These are phyloP conservation scores for Nakazawaea ishiwadae DNA, from an alignment of 805 yeast species.

Conservation along the genomic window DNA sequence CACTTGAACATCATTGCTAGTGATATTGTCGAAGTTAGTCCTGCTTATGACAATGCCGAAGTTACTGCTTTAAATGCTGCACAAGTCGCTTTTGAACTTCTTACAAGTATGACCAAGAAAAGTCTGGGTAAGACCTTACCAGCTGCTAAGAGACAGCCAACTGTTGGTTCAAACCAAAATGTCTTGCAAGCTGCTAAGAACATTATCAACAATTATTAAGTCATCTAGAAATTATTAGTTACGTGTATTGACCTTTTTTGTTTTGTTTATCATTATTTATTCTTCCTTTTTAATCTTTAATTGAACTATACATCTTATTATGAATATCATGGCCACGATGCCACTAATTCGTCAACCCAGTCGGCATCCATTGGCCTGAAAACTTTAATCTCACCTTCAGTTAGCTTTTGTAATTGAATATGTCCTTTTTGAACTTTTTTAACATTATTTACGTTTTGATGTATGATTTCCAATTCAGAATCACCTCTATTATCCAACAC, in stretches of 20 bases:
- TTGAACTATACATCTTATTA: too few species aligned
- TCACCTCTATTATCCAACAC: constrained; percentile 30
- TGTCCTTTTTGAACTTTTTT: constrained; percentile 36
- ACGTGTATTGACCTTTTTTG: too few species aligned
- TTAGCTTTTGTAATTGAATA: constrained; percentile 31
- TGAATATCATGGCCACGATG: constrained; percentile 16
- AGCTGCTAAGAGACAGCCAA: neutral
- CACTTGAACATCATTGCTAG: constrained; percentile 46
- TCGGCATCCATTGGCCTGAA: constrained; percentile 43
- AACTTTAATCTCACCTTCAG: constrained; percentile 37
- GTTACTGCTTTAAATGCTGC: constrained; percentile 67
- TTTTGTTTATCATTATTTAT: too few species aligned
- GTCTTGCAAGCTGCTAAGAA: constrained; percentile 9
- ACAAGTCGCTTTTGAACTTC: constrained; percentile 63
- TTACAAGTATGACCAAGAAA: constrained; percentile 71
- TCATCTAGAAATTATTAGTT: too few species aligned
- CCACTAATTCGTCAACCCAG: constrained; percentile 35
- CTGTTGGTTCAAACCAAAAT: constrained; percentile 2
- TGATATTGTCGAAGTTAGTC: constrained; percentile 57
- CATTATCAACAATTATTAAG: constrained; percentile 4
- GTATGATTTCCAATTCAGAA: constrained; percentile 27
- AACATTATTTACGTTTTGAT: constrained; percentile 45
- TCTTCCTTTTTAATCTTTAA: too few species aligned
- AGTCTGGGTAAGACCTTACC: constrained; percentile 19
- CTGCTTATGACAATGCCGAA: constrained; percentile 61